A percentile compares a stretch with the other conserved stretches of the same genome.
Conservation (phyloP, 2,329 filamentous ascomycete species). For the Didymella keratinophila region DNA sequence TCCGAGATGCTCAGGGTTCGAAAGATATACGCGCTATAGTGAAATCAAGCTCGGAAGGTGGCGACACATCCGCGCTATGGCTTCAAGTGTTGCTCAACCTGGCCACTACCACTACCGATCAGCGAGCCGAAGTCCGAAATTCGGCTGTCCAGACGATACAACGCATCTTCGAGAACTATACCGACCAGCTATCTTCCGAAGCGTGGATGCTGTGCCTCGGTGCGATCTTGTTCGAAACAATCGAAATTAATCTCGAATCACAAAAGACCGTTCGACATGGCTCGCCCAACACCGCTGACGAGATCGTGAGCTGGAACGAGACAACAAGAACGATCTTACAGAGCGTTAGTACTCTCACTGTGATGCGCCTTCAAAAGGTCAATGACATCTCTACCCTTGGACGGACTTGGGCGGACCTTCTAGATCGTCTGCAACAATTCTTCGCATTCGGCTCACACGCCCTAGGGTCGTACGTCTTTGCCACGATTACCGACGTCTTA, state of each 20-base stretch:
- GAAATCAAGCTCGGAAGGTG: slow-evolving; percentile 64
- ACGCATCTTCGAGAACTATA: slow-evolving; percentile 90
- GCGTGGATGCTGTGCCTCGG: slow-evolving; percentile 87
- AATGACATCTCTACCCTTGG: slow-evolving; percentile 72
- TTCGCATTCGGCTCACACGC: slow-evolving; percentile 51
- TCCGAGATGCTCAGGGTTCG: slow-evolving; percentile 45
- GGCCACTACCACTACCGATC: slow-evolving; percentile 74
- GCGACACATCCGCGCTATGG: slow-evolving; percentile 77
- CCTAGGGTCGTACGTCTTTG: slow-evolving; percentile 54
- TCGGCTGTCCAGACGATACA: slow-evolving; percentile 91
- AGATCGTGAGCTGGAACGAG: slow-evolving; percentile 48
- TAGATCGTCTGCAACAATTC: slow-evolving; percentile 70
- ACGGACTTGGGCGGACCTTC: slow-evolving; percentile 76
- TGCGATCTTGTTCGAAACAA: slow-evolving; percentile 79
- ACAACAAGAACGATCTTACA: slow-evolving; percentile 51
- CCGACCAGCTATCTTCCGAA: slow-evolving; percentile 76
- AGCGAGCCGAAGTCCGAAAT: slow-evolving; percentile 78
- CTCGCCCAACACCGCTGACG: slow-evolving; percentile 25
- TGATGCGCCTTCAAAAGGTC: slow-evolving; percentile 78
- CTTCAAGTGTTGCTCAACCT: slow-evolving; percentile 76
- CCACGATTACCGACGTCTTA: slow-evolving; percentile 51
- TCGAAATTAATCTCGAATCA: slow-evolving; percentile 65
- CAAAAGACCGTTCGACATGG: slow-evolving; percentile 32
- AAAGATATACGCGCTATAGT: slow-evolving; percentile 66
- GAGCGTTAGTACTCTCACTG: slow-evolving; percentile 64